phyloP scores from a whole-genome alignment of 1,284 basidiomycete species.

The Malassezia dermatis region DNA sequence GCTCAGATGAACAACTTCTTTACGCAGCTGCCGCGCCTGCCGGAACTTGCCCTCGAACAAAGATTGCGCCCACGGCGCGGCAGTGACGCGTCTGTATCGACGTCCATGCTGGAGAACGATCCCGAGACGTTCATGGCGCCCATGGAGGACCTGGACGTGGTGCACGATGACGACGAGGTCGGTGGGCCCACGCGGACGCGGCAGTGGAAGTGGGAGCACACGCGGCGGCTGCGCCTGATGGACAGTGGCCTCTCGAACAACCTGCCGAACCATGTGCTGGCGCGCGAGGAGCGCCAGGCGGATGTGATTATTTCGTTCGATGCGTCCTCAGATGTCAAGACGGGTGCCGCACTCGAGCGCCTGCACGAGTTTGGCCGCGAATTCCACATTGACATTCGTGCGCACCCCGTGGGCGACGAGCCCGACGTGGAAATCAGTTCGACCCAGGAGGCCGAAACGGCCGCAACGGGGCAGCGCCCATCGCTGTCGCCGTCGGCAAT shows the following conservation, averaged over 20 bases:
- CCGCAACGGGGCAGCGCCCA: not conserved
- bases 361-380: constrained; percentile 38
- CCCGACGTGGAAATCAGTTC: not conserved
- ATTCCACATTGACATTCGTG: constrained; percentile 18
- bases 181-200: not conserved
- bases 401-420: not conserved
- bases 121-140: constrained; percentile 18
- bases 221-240: constrained; percentile 34
- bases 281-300: constrained; percentile 23
- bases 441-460: not conserved
- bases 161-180: not conserved
- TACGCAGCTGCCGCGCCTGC: not conserved
- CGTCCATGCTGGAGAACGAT: constrained; percentile 9
- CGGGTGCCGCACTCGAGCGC: constrained; percentile 30
- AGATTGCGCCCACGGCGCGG: constrained; percentile 6
- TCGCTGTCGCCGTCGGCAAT: not conserved
- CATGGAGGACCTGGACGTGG: constrained; percentile 4
- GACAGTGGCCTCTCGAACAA: constrained; percentile 44
- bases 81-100: constrained; percentile 11
- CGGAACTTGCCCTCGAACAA: not conserved
- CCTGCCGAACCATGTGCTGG: constrained; percentile 40
- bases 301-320: constrained; percentile 44
- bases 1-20: constrained; percentile 1
- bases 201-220: constrained; percentile 17
- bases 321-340: constrained; percentile 43